Conservation (phyloP, 768 basidiomycete species). For the Suillus alpinus region DNA sequence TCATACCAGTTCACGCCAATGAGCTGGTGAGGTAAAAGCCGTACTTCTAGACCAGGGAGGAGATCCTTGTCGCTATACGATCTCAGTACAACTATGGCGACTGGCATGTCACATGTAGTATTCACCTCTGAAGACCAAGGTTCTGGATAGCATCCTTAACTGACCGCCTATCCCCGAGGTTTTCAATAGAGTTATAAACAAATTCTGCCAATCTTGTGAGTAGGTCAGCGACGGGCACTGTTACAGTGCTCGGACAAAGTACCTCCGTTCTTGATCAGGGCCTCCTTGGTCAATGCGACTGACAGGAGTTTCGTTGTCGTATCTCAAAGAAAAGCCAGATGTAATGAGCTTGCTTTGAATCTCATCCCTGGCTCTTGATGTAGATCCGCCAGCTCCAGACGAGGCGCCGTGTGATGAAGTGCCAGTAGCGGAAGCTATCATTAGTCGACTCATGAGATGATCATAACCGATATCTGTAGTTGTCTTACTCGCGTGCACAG, state of each 20-base stretch:
- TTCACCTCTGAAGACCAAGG: conserved; percentile 50
- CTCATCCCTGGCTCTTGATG: neutral
- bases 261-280: conserved; percentile 54
- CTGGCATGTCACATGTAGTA: neutral
- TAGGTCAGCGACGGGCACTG: neutral
- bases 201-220: conserved; percentile 55
- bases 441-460: neutral
- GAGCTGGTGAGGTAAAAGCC: conserved; percentile 69
- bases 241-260: neutral
- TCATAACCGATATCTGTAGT: neutral
- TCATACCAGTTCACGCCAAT: conserved; percentile 72
- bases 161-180: conserved; percentile 49
- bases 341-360: conserved; percentile 3
- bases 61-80: conserved; percentile 47
- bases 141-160: conserved; percentile 52
- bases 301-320: conserved; percentile 48
- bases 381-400: neutral
- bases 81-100: neutral
- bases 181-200: conserved; percentile 58
- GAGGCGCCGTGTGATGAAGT: neutral
- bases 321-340: conserved; percentile 42
- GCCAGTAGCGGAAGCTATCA: neutral
- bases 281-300: conserved; percentile 56
- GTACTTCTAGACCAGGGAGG: conserved; percentile 67
- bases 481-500: neutral